A percentile compares a stretch with the other conserved stretches of the same genome.
phyloP scores from a whole-genome alignment of 441 rosid species.

The Rhodomyrtus psidioides region DNA sequence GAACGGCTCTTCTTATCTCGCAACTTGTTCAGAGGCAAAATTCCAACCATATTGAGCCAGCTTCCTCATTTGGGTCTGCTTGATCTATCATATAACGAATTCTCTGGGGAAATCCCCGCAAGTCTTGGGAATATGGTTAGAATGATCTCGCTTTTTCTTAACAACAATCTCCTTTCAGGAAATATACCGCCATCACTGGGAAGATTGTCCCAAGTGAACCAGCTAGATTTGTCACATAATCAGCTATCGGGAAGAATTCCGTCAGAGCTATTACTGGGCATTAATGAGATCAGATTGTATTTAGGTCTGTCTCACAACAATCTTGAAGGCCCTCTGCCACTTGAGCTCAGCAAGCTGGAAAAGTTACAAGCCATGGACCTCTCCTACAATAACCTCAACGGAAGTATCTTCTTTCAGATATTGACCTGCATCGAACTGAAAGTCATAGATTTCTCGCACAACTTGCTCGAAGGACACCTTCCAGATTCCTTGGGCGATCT shows the following conservation, averaged over 20 bases:
- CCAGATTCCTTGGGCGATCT: constrained; percentile 26
- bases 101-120: constrained; percentile 24
- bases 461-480: constrained; percentile 24
- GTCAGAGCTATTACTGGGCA: constrained; percentile 7
- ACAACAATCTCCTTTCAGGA: constrained; percentile 46
- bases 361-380: constrained; percentile 30
- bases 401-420: constrained; percentile 24
- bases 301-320: constrained; percentile 26
- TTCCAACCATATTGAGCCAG: constrained; percentile 19
- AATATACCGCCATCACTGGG: constrained; percentile 33
- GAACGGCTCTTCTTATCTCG: constrained; percentile 22
- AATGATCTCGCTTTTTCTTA: constrained; percentile 27
- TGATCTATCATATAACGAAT: constrained; percentile 21
- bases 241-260: constrained; percentile 26
- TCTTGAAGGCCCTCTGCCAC: constrained; percentile 29
- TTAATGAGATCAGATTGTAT: constrained; percentile 21
- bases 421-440: constrained; percentile 22
- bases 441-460: constrained; percentile 17
- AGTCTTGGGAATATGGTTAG: constrained; percentile 16
- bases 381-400: constrained; percentile 22
- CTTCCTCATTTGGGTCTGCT: constrained; percentile 15
- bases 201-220: constrained; percentile 16
- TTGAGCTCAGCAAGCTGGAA: constrained; percentile 29
- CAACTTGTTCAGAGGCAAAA: constrained; percentile 17
- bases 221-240: constrained; percentile 29